These are phyloP conservation scores for Rhodotorula taiwanensis DNA, from an alignment of 768 basidiomycete genomes.

Conservation along the genomic window DNA sequence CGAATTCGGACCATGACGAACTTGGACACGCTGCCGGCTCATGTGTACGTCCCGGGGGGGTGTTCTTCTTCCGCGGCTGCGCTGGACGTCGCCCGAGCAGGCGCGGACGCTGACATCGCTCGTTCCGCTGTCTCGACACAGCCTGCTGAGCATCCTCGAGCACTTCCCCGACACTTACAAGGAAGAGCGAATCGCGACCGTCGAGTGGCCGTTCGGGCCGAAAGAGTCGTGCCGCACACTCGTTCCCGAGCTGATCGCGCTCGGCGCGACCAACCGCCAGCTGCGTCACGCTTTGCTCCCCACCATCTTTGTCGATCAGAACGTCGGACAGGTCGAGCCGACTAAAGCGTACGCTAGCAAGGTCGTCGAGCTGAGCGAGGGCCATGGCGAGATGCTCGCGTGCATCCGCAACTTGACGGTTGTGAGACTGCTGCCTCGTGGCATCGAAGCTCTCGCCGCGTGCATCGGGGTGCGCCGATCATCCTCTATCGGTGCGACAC, in stretches of 20 bases:
- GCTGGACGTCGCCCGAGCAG: neutral
- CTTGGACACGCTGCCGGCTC: neutral
- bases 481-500: neutral
- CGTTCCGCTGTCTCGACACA: too few species aligned
- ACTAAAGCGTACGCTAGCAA: neutral
- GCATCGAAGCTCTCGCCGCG: neutral
- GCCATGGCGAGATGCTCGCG: neutral
- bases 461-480: neutral
- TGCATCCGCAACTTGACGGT: neutral
- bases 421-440: neutral
- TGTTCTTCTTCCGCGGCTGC: neutral
- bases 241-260: neutral
- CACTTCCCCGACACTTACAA: neutral
- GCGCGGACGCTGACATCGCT: neutral
- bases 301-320: neutral
- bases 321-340: neutral
- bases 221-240: too few species aligned
- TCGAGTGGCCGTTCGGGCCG: too few species aligned
- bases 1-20: neutral
- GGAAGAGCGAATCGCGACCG: neutral
- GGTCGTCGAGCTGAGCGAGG: neutral
- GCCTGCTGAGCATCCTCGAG: too few species aligned
- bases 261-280: too few species aligned
- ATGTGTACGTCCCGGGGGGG: neutral
- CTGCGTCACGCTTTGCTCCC: neutral